Base-by-base conservation (phyloP, 192 early-diverging fungal species). In the Linnemannia schmuckeri region DNA sequence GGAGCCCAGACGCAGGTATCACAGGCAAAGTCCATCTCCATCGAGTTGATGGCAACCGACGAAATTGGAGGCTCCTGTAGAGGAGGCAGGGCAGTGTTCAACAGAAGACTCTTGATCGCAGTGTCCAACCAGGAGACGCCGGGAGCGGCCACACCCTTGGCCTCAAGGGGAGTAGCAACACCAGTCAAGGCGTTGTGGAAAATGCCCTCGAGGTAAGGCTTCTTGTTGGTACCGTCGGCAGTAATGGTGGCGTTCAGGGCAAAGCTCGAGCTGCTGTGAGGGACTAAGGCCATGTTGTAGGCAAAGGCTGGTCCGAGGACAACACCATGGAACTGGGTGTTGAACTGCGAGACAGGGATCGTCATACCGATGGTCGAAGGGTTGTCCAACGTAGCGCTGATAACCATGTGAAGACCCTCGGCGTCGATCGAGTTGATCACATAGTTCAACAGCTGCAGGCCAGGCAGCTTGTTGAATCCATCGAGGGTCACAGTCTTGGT, bases 401-500 rank as follows among this genome's bases (percentile, higher is more conserved):
- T 84, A 4, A 37, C 3, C 72, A 89, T 68, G 72, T 81, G 75
- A 18, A 89, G 61, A 22, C 89, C 89, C 1, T 6, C 88, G 18
- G 33, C 44, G 33, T 82, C 74, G 42, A 80, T 72, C 17, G 82
- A 38, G 49, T n/a, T 81, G n/a, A 88, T 87, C 0, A 81, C n/a
- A 55, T 89, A 87, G 38, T 33, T 55, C 8, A 18, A 4, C 5
- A 78, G 38, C 40, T 69, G 20, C 4, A 83, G 72, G 10, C 76
- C 82, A 18, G 38, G 20, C 1, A 93, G 81, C 13, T 90, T 90
- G 72, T 78, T 73, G 78, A 89, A 83, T 38, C 90, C 92, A 54
- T 77, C 57, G 6, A 93, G 80, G 69, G 90, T 91, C 0, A 93
- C 89, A 33, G 75, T 80, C 79, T 93, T 93, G 42, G 46, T 73